A percentile compares a stretch with the other conserved stretches of the same genome.
Evolutionary conservation across 192 early-diverging fungal species (phyloP).

Genomic region (Backusella luteola): DNA sequence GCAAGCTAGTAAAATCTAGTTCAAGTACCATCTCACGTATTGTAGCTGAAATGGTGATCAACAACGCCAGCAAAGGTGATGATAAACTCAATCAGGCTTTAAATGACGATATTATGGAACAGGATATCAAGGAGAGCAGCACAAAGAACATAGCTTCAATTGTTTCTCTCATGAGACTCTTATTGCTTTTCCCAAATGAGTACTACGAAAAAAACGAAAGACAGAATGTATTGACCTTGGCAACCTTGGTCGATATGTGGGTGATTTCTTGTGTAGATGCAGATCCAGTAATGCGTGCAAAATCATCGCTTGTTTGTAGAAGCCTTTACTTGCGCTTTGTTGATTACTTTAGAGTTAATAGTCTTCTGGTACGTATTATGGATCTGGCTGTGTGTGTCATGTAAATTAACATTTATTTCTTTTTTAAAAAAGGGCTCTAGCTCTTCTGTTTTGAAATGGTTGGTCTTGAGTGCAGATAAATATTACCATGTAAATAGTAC

Average conservation of each 20-base stretch:
- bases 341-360: slow-evolving; percentile 29
- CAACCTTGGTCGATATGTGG: slow-evolving; percentile 31
- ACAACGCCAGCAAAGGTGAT: not conserved
- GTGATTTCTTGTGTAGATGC: slow-evolving; percentile 14
- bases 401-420: not conserved
- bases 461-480: not conserved
- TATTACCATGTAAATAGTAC: not conserved
- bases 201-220: slow-evolving; percentile 47
- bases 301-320: slow-evolving; percentile 35
- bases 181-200: slow-evolving; percentile 49
- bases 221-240: slow-evolving; percentile 34
- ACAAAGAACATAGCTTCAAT: not conserved
- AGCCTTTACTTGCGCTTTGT: slow-evolving; percentile 37
- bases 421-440: slow-evolving; percentile 10
- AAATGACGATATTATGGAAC: not conserved
- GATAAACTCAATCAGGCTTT: not conserved
- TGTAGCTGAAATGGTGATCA: not conserved
- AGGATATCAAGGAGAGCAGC: not conserved
- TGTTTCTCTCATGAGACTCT: slow-evolving; percentile 33
- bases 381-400: not conserved
- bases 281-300: slow-evolving; percentile 22
- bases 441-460: slow-evolving; percentile 23
- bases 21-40: not conserved
- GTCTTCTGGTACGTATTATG: slow-evolving; percentile 38
- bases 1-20: not conserved